Evolutionary conservation across 768 basidiomycete species (phyloP).

Genomic region (Phaffia tasmanica): DNA sequence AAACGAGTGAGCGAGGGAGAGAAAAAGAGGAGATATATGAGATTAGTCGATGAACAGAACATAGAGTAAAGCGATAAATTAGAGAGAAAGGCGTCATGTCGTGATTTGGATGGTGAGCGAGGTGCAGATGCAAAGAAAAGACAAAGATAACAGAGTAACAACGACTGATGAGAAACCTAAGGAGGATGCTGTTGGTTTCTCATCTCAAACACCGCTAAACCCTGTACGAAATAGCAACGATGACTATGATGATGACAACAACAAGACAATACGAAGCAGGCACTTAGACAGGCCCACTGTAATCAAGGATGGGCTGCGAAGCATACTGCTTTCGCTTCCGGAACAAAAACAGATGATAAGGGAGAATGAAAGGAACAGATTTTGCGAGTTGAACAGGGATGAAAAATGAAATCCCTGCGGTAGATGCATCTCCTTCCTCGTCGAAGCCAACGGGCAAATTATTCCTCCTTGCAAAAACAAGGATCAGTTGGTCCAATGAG

Average conservation of each 20-base stretch:
- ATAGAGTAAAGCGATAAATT: neutral
- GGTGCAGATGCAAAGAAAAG: neutral
- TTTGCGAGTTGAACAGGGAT: neutral
- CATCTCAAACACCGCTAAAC: neutral
- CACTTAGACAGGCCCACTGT: neutral
- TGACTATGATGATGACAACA: neutral
- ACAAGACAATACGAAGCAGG: neutral
- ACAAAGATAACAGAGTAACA: neutral
- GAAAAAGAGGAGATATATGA: neutral
- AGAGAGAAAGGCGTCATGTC: neutral
- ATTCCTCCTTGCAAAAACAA: neutral
- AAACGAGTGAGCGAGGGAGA: neutral
- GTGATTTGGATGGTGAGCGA: neutral
- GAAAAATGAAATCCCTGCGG: neutral
- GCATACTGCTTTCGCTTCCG: neutral
- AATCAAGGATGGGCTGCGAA: neutral
- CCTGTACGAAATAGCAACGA: neutral
- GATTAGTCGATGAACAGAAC: neutral
- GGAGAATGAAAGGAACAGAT: neutral
- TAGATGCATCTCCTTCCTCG: neutral
- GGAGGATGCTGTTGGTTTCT: neutral
- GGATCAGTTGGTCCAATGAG: neutral
- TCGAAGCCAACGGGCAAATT: conserved; percentile 3
- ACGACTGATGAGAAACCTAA: neutral
- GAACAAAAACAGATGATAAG: neutral